phyloP scores from a whole-genome alignment of 2,329 filamentous ascomycete species.

The Fusarium clavum region DNA sequence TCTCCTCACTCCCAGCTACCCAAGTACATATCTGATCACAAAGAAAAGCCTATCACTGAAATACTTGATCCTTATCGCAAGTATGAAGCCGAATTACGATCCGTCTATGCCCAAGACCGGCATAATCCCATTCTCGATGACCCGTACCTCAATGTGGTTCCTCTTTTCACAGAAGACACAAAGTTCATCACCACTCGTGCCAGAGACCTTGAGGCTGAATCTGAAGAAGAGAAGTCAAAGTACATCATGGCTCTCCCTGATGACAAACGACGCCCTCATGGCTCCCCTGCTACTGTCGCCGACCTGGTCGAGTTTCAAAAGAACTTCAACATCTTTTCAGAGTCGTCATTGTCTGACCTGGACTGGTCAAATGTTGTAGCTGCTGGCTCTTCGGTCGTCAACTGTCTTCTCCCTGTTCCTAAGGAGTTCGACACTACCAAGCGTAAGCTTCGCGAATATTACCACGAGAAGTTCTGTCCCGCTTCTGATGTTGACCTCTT shows the following conservation, averaged over 20 bases:
- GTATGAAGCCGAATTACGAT: constrained; percentile 74
- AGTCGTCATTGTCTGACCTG: constrained; percentile 78
- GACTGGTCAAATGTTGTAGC: constrained; percentile 87
- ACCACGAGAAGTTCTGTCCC: constrained; percentile 83
- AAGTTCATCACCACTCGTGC: constrained; percentile 70
- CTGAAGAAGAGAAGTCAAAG: constrained; percentile 68
- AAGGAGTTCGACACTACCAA: constrained; percentile 71
- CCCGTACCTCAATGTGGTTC: constrained; percentile 71
- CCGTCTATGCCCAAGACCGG: constrained; percentile 76
- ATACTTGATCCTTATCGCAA: constrained; percentile 74
- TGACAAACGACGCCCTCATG: constrained; percentile 70
- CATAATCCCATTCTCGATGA: constrained; percentile 67
- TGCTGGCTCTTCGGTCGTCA: constrained; percentile 84
- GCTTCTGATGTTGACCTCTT: constrained; percentile 91
- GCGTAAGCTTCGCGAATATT: constrained; percentile 75
- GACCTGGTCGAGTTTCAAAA: constrained; percentile 77
- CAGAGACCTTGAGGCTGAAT: constrained; percentile 68
- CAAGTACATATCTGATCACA: constrained; percentile 66
- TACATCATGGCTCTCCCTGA: constrained; percentile 77
- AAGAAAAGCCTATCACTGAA: constrained; percentile 64
- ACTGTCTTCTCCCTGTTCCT: constrained; percentile 79
- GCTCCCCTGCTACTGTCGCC: constrained; percentile 74
- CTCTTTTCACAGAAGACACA: constrained; percentile 71
- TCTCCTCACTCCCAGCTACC: constrained; percentile 59
- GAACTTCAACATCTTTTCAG: constrained; percentile 86